Base-by-base conservation (phyloP, 768 basidiomycete species). In the Crepidotus variabilis region DNA sequence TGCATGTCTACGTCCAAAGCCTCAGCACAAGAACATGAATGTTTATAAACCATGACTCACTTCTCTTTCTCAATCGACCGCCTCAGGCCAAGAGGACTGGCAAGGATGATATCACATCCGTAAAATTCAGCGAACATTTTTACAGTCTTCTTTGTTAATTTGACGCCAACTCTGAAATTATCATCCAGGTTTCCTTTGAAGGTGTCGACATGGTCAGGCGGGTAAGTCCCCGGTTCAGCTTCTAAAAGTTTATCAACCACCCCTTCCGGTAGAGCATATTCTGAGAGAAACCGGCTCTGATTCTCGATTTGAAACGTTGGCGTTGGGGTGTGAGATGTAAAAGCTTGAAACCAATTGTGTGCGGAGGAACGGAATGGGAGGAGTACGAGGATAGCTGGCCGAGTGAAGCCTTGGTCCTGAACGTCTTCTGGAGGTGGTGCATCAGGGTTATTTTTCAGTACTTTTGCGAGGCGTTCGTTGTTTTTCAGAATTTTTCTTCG, bases 131-230 rank as follows among this genome's bases (percentile, higher is more conserved):
- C 79, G 67, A 95, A 97, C 68, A 98, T 75, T 71, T 94, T 97
- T 45, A 97, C 83, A 53, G 85, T 93, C 74, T 95, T 98, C 67
- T 86, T 78, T 8, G 94, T 98, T 67, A 98, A 70, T 74, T 98
- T 98, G 59, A 98, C 72, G 0, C 97, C 97, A 32, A 97, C 76
- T 58, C 94, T 76, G 69, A 99, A 98, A 63, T 86, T 92, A 67
- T 99, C 97, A 65, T 99, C 97, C 24, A 94, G 82, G 66, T 99
- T 99, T n/a, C 97, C 97, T 62, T 85, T 84, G 79, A 98, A 98
- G 53, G 83, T 95, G 61, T 93, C 92, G 9, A 96, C 82, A 65
- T 99, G 96, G 65, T 98, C 97, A 13, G 69, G 66, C 1, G 96
- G 89, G 69, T 95, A 95, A 21, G 81, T 83, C 18, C 88, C 92